These are phyloP conservation scores for Lasiodiplodia citricola DNA, from an alignment of 2,329 filamentous ascomycete species.

Conservation along the genomic window DNA sequence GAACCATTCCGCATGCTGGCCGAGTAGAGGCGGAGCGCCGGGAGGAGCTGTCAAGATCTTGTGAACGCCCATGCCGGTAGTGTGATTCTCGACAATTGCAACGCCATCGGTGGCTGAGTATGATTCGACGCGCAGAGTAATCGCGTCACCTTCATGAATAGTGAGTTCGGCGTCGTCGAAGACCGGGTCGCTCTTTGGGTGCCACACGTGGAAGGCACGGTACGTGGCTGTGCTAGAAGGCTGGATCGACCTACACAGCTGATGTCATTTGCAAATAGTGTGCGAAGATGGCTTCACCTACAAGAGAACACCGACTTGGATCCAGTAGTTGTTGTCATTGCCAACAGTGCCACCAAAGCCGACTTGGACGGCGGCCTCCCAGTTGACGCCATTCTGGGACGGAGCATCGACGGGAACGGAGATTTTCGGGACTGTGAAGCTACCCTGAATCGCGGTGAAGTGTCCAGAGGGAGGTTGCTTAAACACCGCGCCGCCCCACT, in stretches of 20 bases:
- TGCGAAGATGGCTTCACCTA: background rate
- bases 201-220: background rate
- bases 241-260: background rate
- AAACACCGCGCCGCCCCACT: constrained; percentile 66
- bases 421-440: constrained; percentile 60
- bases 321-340: constrained; percentile 36
- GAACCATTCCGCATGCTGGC: constrained; percentile 29
- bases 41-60: constrained; percentile 52
- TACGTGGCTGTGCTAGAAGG: background rate
- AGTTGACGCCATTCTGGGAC: background rate
- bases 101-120: constrained; percentile 51
- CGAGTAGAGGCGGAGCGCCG: constrained; percentile 3
- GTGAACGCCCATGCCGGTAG: constrained; percentile 57
- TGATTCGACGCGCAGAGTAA: constrained; percentile 47
- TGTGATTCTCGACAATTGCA: constrained; percentile 58
- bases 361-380: background rate
- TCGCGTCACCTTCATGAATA: constrained; percentile 46
- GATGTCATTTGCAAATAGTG: background rate
- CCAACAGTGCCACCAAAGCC: constrained; percentile 43
- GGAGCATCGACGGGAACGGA: constrained; percentile 39
- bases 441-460: constrained; percentile 59
- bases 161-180: constrained; percentile 50
- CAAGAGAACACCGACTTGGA: background rate
- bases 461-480: constrained; percentile 45
- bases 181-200: constrained; percentile 60